Conservation (phyloP, 2,329 filamentous ascomycete genomes). For the Colletotrichum agaves region DNA sequence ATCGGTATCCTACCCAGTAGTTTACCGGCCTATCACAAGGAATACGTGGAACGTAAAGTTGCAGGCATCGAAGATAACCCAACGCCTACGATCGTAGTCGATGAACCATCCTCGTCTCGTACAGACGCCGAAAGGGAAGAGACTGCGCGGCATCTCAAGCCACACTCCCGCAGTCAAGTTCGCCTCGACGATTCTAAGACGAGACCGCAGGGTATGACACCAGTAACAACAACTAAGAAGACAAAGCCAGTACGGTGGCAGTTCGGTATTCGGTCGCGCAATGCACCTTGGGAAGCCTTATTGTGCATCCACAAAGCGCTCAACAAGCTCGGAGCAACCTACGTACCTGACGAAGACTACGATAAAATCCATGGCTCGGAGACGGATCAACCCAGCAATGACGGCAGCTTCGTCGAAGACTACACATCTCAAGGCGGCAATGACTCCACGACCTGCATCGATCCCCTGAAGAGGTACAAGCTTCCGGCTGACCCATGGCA, state of each 20-base stretch:
- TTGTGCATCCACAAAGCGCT: slow-evolving; percentile 95
- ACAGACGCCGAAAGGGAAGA: slow-evolving; percentile 83
- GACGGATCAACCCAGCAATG: slow-evolving; percentile 52
- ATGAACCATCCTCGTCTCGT: slow-evolving; percentile 61
- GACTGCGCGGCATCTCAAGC: slow-evolving; percentile 82
- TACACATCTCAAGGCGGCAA: slow-evolving; percentile 51
- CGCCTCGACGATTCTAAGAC: slow-evolving; percentile 73
- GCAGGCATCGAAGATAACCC: slow-evolving; percentile 59
- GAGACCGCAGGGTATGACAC: slow-evolving; percentile 71
- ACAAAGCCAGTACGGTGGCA: slow-evolving; percentile 91
- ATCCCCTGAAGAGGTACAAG: slow-evolving; percentile 74
- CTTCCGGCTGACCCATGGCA: slow-evolving; percentile 97
- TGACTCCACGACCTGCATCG: slow-evolving; percentile 53
- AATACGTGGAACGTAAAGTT: slow-evolving; percentile 82
- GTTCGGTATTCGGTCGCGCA: slow-evolving; percentile 94
- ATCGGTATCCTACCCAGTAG: slow-evolving; percentile 93
- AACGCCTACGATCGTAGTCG: slow-evolving; percentile 56
- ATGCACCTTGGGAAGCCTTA: slow-evolving; percentile 93
- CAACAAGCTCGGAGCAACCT: slow-evolving; percentile 86
- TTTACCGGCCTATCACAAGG: slow-evolving; percentile 88
- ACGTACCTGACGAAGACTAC: slow-evolving; percentile 76
- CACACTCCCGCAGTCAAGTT: slow-evolving; percentile 79
- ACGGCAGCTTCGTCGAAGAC: slow-evolving; percentile 55
- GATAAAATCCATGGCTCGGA: slow-evolving; percentile 58
- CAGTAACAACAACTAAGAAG: slow-evolving; percentile 71